Evolutionary conservation across 257 asterid species (phyloP), one percentile per base, ranked within the genome.

Genomic region (Solanum gandarillasii): DNA sequence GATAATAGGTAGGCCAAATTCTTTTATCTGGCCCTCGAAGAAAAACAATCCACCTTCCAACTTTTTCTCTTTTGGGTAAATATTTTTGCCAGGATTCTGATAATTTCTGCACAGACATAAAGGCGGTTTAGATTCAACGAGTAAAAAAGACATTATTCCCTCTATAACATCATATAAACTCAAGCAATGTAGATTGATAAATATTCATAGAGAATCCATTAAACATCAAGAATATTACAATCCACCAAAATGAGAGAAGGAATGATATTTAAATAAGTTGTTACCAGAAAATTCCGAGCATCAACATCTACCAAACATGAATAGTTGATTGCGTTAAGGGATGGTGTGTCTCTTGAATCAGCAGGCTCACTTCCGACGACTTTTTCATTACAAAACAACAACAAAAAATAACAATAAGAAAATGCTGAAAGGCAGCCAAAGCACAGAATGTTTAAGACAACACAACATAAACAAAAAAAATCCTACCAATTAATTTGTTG

Each of bases 101-200:
- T 74, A 88, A 48, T 20, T 34, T 20, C 90, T 88, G 84, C 85
- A 86, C 39, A 88, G 23, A 34, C 23, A 82, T 76, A 39, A 48
- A 55, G 4, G n/a, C 6, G 39, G 7, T 12, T 36, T 39, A 31
- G 5, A 38, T 21, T 10, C 12, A 41, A 68, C 18, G 18, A 43
- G 46, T 31, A 52, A 29, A 23, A 7, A 72, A 14, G 27, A 74
- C 62, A 38, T 9, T 39, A 39, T 39, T 39, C 46, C 46, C 46
- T 39, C 12, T 39, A 39, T 39, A 20, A 32, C 68, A 43, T 11
- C 52, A 43, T 11, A 38, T 38, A 38, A 38, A 38, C 41, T 36
- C 39, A 36, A 36, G 39, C 39, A 36, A 36, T 36, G 39, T 36
- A 36, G 39, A 36, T 36, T 36, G 39, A 36, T 36, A 36, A 36